A percentile compares a stretch with the other conserved stretches of the same genome.
These are phyloP conservation scores for Schizophyllum commune DNA, from an alignment of 1,284 basidiomycete species.

Conservation along the genomic window DNA sequence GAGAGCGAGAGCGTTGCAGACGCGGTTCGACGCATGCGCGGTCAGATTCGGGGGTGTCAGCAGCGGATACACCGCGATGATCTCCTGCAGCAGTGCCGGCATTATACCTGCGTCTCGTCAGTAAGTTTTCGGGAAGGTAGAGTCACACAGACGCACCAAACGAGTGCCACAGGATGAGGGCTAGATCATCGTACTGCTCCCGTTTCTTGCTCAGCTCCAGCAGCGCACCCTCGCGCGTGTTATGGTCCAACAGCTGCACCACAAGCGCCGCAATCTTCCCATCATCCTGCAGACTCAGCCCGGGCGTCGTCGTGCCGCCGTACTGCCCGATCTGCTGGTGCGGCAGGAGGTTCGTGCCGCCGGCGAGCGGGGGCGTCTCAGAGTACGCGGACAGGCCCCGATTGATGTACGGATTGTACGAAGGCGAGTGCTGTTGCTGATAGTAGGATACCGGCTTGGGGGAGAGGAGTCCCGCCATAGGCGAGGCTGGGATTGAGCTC, in stretches of 20 bases:
- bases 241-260: slow-evolving; percentile 74
- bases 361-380: slow-evolving; percentile 41
- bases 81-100: slow-evolving; percentile 97
- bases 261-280: slow-evolving; percentile 78
- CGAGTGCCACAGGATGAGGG: slow-evolving; percentile 97
- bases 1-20: slow-evolving; percentile 97
- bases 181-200: slow-evolving; percentile 98
- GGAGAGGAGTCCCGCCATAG: neutral
- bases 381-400: slow-evolving; percentile 37
- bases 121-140: neutral
- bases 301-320: slow-evolving; percentile 20
- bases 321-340: slow-evolving; percentile 41
- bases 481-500: neutral
- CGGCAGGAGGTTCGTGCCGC: slow-evolving; percentile 39
- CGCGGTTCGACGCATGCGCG: slow-evolving; percentile 97
- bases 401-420: slow-evolving; percentile 41
- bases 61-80: slow-evolving; percentile 96
- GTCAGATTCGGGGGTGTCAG: slow-evolving; percentile 95
- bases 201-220: slow-evolving; percentile 98
- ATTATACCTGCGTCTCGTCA: slow-evolving; percentile 70
- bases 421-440: slow-evolving; percentile 38
- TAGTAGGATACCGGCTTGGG: neutral
- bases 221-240: slow-evolving; percentile 79
- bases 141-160: slow-evolving; percentile 62
- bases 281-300: slow-evolving; percentile 41